Conservation (phyloP, 2,329 filamentous ascomycete species). For the Madurella fahalii region DNA sequence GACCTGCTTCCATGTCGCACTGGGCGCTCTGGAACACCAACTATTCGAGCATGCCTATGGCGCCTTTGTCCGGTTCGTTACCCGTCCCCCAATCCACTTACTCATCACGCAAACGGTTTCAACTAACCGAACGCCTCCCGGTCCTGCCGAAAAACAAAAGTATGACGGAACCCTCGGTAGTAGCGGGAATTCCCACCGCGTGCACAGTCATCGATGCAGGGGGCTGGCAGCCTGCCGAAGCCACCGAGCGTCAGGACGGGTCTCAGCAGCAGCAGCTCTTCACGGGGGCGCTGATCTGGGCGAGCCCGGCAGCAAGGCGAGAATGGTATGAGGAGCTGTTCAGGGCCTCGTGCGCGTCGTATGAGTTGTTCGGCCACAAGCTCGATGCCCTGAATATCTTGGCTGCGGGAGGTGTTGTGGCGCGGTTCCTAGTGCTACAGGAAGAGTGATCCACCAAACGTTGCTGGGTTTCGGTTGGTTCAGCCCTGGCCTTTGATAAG, state of each 20-base stretch:
- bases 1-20: neutral
- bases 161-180: neutral
- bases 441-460: no score
- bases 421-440: conserved; percentile 6
- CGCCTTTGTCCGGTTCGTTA: conserved; percentile 2
- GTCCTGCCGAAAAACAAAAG: neutral
- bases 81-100: neutral
- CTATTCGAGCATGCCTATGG: conserved; percentile 5
- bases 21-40: neutral
- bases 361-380: conserved; percentile 7
- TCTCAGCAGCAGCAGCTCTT: no score
- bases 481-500: no score
- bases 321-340: conserved; percentile 9
- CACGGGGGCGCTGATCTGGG: conserved; percentile 4
- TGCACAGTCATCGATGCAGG: neutral
- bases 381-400: conserved; percentile 4
- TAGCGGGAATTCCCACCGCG: neutral
- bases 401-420: conserved; percentile 3
- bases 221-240: conserved; percentile 3
- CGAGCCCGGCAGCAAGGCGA: conserved; percentile 5
- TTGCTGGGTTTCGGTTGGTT: no score
- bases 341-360: conserved; percentile 3
- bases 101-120: neutral
- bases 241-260: neutral
- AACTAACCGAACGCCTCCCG: neutral